A percentile compares a stretch with the other conserved stretches of the same genome.
These are phyloP conservation scores for Chalaropsis thielavioides DNA, from an alignment of 2,329 filamentous ascomycete genomes.

Conservation along the genomic window DNA sequence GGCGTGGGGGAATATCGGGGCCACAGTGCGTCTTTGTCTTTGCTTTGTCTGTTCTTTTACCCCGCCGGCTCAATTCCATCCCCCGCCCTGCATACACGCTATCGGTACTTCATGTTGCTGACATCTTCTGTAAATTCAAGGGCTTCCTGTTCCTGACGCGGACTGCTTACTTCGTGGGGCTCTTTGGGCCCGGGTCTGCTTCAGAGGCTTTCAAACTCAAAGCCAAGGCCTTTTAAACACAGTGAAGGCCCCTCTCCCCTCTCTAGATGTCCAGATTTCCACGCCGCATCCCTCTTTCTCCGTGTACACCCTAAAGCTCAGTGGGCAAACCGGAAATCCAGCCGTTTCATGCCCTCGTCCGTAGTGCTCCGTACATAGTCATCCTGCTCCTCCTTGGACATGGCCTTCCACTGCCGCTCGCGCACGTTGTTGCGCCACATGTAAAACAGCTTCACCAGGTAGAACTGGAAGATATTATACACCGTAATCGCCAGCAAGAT, in stretches of 20 bases:
- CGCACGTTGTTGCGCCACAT: slow-evolving; percentile 33
- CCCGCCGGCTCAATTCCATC: too few relatives aligned
- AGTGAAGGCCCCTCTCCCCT: too few relatives aligned
- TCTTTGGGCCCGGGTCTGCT: slow-evolving; percentile 36
- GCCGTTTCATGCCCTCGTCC: slow-evolving; percentile 39
- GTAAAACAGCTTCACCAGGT: slow-evolving; percentile 33
- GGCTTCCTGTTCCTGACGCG: slow-evolving; percentile 42
- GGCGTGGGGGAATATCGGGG: slow-evolving; percentile 59
- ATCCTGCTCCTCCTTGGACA: slow-evolving; percentile 33
- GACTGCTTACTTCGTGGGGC: slow-evolving; percentile 41
- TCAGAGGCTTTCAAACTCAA: background rate
- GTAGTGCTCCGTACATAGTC: slow-evolving; percentile 35
- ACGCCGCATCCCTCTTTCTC: too few relatives aligned
- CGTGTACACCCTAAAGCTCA: slow-evolving; percentile 22
- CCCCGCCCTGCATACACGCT: too few relatives aligned
- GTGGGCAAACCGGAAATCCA: slow-evolving; percentile 40
- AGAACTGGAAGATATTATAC: slow-evolving; percentile 34
- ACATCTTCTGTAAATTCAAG: slow-evolving; percentile 24
- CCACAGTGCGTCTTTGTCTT: slow-evolving; percentile 36
- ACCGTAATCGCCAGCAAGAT: slow-evolving; percentile 34
- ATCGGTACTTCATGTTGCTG: too few relatives aligned
- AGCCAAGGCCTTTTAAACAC: background rate
- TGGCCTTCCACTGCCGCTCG: slow-evolving; percentile 30
- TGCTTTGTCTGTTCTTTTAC: background rate
- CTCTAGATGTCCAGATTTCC: too few relatives aligned